A percentile compares a stretch with the other conserved stretches of the same genome.
These are phyloP conservation scores for Miscanthus lutarioriparius DNA, from an alignment of 176 grass and related monocot species.

Conservation along the genomic window DNA sequence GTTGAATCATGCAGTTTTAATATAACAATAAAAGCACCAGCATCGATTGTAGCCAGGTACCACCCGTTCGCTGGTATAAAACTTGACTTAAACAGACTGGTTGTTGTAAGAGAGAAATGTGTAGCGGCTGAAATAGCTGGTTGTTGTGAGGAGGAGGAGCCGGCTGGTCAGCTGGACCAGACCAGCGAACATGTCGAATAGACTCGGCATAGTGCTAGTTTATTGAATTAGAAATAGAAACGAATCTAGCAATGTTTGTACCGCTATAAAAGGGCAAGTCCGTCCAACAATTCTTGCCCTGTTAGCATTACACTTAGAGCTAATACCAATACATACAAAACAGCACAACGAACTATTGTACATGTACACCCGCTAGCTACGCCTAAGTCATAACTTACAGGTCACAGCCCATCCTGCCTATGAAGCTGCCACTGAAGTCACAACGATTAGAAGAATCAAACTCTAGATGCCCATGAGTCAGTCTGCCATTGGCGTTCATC, in stretches of 20 bases:
- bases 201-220: neutral
- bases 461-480: constrained; percentile 19
- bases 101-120: too few species aligned
- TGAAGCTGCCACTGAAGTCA: constrained; percentile 5
- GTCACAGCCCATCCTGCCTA: neutral
- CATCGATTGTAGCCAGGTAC: too few species aligned
- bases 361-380: constrained; percentile 49
- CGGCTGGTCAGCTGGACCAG: too few species aligned
- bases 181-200: too few species aligned
- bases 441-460: constrained; percentile 1
- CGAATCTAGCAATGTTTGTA: neutral
- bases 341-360: constrained; percentile 32
- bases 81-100: too few species aligned
- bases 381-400: constrained; percentile 28
- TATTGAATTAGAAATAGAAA: constrained; percentile 28
- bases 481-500: constrained; percentile 19
- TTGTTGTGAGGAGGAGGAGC: too few species aligned
- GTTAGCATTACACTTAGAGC: constrained; percentile 33
- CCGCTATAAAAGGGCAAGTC: constrained; percentile 12
- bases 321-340: constrained; percentile 35
- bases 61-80: too few species aligned
- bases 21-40: neutral
- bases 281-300: neutral
- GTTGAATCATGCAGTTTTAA: neutral
- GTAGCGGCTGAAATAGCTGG: too few species aligned